phyloP scores from a whole-genome alignment of 2,329 filamentous ascomycete genomes.

The Cordyceps farinosa region DNA sequence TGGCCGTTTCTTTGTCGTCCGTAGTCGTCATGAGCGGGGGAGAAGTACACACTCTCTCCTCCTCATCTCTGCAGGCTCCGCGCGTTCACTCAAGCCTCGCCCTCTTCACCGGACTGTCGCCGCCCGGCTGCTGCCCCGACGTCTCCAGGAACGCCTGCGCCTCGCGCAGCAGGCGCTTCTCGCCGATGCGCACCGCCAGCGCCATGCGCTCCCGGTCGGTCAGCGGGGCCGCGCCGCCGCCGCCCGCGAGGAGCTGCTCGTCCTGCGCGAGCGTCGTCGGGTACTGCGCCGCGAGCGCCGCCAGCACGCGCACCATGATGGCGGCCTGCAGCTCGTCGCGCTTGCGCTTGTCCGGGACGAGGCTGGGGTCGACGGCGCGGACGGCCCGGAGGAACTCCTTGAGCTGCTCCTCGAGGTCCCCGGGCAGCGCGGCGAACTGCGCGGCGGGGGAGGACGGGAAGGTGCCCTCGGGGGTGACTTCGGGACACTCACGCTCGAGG shows the following conservation, averaged over 20 bases:
- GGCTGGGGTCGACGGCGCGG: conserved; percentile 40
- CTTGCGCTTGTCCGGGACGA: conserved; percentile 47
- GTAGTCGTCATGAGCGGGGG: not conserved
- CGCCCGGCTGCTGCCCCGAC: conserved; percentile 24
- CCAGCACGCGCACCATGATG: conserved; percentile 38
- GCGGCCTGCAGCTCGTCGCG: conserved; percentile 44
- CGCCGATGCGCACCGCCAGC: conserved; percentile 63
- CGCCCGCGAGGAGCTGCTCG: conserved; percentile 32
- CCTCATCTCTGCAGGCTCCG: not conserved
- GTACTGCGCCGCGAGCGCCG: conserved; percentile 40
- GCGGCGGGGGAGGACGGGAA: conserved; percentile 44
- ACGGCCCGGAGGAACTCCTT: conserved; percentile 47
- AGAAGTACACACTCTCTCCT: too few relatives aligned
- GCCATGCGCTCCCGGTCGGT: conserved; percentile 54
- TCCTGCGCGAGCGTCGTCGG: conserved; percentile 41
- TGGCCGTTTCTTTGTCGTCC: not conserved
- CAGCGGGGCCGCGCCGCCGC: conserved; percentile 23
- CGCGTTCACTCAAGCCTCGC: not conserved
- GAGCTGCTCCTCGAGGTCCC: conserved; percentile 50
- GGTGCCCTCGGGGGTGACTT: conserved; percentile 48
- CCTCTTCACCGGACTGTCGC: conserved; percentile 26
- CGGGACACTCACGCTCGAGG: conserved; percentile 53
- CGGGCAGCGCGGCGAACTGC: not conserved
- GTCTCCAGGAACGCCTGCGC: conserved; percentile 39
- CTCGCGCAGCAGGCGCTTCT: conserved; percentile 63